Conservation (phyloP, 129 eudicot species). For the Ambrosia artemisiifolia region DNA sequence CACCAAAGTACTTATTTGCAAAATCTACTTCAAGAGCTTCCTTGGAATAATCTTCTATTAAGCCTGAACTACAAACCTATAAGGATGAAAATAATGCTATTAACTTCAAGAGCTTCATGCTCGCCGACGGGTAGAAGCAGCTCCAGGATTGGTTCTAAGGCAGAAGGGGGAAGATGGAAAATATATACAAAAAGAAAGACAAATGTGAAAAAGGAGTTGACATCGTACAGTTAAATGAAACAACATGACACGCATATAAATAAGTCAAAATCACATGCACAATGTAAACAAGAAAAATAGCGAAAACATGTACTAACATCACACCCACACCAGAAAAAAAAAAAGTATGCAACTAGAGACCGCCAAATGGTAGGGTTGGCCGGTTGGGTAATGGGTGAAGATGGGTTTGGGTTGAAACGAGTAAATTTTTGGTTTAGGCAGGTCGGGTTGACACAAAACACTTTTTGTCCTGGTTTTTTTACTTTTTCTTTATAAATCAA, state of each 20-base stretch:
- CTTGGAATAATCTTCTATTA: slow-evolving; percentile 67
- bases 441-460: neutral
- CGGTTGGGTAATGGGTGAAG: neutral
- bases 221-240: neutral
- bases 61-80: slow-evolving; percentile 65
- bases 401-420: neutral
- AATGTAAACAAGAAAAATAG: neutral
- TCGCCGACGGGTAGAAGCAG: neutral
- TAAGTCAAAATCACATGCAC: neutral
- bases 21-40: slow-evolving; percentile 91
- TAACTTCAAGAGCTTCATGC: neutral
- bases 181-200: neutral
- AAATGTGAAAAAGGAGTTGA: neutral
- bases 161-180: neutral
- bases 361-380: neutral
- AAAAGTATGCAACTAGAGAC: neutral
- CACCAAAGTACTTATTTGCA: slow-evolving; percentile 84
- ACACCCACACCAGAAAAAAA: neutral
- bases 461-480: neutral
- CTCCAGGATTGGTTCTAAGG: neutral
- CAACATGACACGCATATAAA: neutral
- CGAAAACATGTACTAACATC: neutral
- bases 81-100: slow-evolving; percentile 16
- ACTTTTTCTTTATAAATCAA: neutral
- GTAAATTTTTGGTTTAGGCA: neutral